Percentiles rank a stretch among this genome's conserved stretches.
phyloP scores from a whole-genome alignment of 1,284 basidiomycete species.

The Porphyrellus sp. region DNA sequence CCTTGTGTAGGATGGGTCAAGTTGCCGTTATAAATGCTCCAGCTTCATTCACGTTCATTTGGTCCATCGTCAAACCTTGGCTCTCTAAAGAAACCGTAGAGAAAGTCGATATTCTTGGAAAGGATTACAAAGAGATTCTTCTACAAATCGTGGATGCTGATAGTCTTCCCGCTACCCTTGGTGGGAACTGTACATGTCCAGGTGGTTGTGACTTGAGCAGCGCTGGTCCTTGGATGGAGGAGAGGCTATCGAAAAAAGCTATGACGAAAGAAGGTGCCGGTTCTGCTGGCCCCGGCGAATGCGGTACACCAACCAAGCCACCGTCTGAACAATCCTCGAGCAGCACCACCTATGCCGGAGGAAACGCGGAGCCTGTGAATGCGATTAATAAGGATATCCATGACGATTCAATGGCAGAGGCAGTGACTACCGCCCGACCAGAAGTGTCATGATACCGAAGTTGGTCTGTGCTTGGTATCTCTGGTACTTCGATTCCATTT shows the following conservation, averaged over 20 bases:
- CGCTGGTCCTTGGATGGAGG: conserved; percentile 68
- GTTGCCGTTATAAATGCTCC: conserved; percentile 69
- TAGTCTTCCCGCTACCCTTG: conserved; percentile 42
- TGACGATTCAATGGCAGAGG: not conserved
- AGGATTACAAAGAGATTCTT: conserved; percentile 53
- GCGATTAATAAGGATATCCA: conserved; percentile 5
- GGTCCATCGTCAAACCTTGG: conserved; percentile 66
- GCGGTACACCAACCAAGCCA: conserved; percentile 1
- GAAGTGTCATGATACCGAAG: conserved; percentile 11
- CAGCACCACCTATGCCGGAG: conserved; percentile 1
- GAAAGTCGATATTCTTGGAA: conserved; percentile 62
- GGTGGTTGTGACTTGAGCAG: conserved; percentile 61
- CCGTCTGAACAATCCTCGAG: conserved; percentile 12
- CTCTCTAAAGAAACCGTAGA: conserved; percentile 65
- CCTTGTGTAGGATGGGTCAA: conserved; percentile 56
- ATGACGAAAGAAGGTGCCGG: not conserved
- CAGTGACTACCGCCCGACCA: not conserved
- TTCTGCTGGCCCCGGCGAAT: conserved; percentile 1
- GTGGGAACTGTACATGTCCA: conserved; percentile 53
- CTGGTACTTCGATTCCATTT: not conserved
- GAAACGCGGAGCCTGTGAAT: not conserved
- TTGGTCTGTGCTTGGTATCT: not conserved
- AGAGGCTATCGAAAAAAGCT: conserved; percentile 43
- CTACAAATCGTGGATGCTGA: conserved; percentile 57
- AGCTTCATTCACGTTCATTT: conserved; percentile 65